Base-by-base conservation (phyloP, 306 rosid genomes). In the Cyamopsis tetragonoloba region DNA sequence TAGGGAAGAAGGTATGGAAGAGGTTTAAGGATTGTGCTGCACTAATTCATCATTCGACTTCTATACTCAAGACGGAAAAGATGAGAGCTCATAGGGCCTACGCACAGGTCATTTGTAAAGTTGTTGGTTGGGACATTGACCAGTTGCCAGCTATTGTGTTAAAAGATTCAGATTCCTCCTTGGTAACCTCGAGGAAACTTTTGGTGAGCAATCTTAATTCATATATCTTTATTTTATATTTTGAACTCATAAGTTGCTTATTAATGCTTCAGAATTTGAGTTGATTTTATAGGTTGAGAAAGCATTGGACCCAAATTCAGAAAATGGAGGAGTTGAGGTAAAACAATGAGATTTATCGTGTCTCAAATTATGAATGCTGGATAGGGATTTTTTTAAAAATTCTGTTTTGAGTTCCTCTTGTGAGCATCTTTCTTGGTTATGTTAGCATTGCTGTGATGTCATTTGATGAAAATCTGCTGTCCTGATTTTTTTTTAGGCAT, bases 121-220 rank as follows among this genome's bases (percentile, higher is more conserved):
- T 88, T 68, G 59, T 91, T 46, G 97, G 92, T 49, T 86, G 90
- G 91, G 91, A 86, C 73, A 23, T 82, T 31, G 77, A 77, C 67
- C 71, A 78, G 46, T 74, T 86, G 73, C 88, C 92, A 1, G 57
- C 68, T 3, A 77, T 80, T 64, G 82, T 85, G 62, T 55, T 63
- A 19, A 87, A 82, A 58, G 91, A 84, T 38, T 79, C 65, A 2
- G 46, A 83, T 68, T 72, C 77, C 53, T 57, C 82, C 13, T 42
- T 81, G 58, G 68, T 51, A 4, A 28, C 47, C 20, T 18, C 75
- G n/a, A 56, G 9, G 13, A 64, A 68, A 10, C 38, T 31, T 3
- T 81, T 43, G 72, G 93, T 81, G 43, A 62, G 68, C 31, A 64
- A 38, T 56, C 59, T 24, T 38, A 10, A 15, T 7, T 54, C 22